Evolutionary conservation across 495 filamentous ascomycete species (phyloP).

Genomic region (Neurospora intermedia): DNA sequence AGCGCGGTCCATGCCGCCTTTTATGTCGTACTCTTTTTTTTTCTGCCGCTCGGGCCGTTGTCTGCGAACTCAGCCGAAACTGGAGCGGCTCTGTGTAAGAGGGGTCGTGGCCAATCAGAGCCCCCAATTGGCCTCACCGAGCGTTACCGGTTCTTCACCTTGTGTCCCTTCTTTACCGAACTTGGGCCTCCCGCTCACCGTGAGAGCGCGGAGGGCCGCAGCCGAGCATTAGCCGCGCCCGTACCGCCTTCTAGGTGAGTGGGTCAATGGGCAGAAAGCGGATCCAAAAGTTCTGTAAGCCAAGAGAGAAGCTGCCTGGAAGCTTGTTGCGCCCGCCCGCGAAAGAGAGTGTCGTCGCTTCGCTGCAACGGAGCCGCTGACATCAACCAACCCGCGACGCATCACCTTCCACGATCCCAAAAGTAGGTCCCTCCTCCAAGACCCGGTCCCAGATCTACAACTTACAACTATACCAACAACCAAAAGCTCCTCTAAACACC

Average conservation of each 20-base stretch:
- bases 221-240: not conserved
- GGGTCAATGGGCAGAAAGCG: not conserved
- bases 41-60: not conserved
- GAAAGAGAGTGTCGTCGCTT: not conserved
- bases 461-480: not conserved
- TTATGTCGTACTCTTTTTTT: not conserved
- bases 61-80: not conserved
- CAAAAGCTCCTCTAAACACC: not conserved
- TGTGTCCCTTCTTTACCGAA: not conserved
- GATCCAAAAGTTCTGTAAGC: not conserved
- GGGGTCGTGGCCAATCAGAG: slow-evolving; percentile 4
- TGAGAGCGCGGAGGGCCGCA: not conserved
- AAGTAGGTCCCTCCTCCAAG: not conserved
- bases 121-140: slow-evolving; percentile 1
- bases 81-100: not conserved
- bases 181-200: not conserved
- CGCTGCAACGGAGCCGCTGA: not conserved
- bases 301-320: not conserved
- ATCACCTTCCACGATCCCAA: not conserved
- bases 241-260: not conserved
- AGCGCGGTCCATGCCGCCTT: not conserved
- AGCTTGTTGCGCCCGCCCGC: not conserved
- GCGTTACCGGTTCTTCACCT: not conserved
- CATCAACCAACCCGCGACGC: not conserved
- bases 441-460: not conserved